phyloP scores from a whole-genome alignment of 2,329 filamentous ascomycete genomes.

The Paraphaeosphaeria minitans region DNA sequence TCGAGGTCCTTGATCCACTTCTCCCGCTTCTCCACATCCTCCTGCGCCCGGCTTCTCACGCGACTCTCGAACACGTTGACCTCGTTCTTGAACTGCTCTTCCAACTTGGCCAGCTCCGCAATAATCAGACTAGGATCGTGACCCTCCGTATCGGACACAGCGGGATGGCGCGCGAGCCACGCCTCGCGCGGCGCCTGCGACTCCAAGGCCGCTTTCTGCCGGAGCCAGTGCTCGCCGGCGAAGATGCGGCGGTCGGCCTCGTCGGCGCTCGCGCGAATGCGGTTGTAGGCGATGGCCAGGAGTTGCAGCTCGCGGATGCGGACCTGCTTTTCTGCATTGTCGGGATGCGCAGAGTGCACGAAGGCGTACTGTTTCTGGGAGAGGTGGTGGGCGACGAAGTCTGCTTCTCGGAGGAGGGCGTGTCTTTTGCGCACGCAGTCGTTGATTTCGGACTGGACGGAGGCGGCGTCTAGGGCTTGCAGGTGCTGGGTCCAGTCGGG shows the following conservation, averaged over 20 bases:
- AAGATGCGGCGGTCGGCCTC: constrained; percentile 23
- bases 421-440: constrained; percentile 22
- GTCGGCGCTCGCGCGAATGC: constrained; percentile 23
- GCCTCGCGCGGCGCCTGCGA: constrained; percentile 5
- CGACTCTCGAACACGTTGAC: constrained; percentile 26
- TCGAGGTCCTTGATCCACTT: constrained; percentile 28
- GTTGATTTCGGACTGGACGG: constrained; percentile 16
- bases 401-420: constrained; percentile 25
- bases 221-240: constrained; percentile 23
- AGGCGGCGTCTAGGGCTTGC: constrained; percentile 18
- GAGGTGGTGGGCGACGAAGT: constrained; percentile 25
- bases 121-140: constrained; percentile 27
- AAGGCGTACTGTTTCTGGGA: constrained; percentile 29
- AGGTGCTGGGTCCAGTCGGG: constrained; percentile 31
- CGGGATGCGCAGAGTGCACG: constrained; percentile 18
- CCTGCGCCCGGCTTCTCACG: constrained; percentile 8
- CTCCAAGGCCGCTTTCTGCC: constrained; percentile 26
- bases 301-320: constrained; percentile 29
- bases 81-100: constrained; percentile 21
- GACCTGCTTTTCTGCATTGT: constrained; percentile 23
- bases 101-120: constrained; percentile 25
- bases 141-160: constrained; percentile 4
- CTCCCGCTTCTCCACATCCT: constrained; percentile 19
- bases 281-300: constrained; percentile 23
- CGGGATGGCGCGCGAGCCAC: constrained; percentile 21